Evolutionary conservation across 768 basidiomycete genomes (phyloP), one percentile per base, ranked within the genome.

Genomic region (Dentipellis sp.): DNA sequence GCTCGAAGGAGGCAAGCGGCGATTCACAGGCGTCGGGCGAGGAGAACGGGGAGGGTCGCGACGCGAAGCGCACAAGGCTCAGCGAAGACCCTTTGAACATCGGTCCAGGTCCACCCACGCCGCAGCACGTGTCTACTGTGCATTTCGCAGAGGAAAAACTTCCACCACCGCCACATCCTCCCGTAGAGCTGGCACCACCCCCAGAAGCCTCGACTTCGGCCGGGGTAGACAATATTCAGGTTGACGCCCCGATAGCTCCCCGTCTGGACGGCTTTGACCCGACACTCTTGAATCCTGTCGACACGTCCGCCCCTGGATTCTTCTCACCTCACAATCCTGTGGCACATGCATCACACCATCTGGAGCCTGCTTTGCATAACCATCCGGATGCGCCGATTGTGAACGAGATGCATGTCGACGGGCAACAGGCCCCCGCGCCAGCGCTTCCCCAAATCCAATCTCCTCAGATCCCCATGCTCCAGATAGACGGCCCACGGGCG

Each of bases 1-100:
- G 88, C 34, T 74, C 74, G 10, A 78, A 74, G 66, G 77, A 78
- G 59, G 59, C 65, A 2, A 63, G 66, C 40, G 56, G 53, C 4
- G 68, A 69, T 16, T 60, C 59, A n/a, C 59, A 58, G 23, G 58
- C 22, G 53, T 63, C 62, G 12, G 62, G 62, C 45, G 61, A 59
- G 17, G 63, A 63, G 56, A 54, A 12, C 0, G 56, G 54, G 37
- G 57, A 62, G 21, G 56, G 56, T 17, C 62, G 53, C 22, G 56
- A 49, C 34, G 49, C 53, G 34, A 60, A 60, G 38, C 55, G 56
- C 39, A 58, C 53, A 21, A 58, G 60, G 52, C 56, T 60, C 8
- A 63, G 63, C 53, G 55, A 62, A 19, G 59, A 61, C 16, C 45
- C 53, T 38, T 57, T 57, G 56, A 60, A 56, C 38, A 23, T 45